phyloP scores from a whole-genome alignment of 108 stramenopile species.

The Cyclotella cryptica region DNA sequence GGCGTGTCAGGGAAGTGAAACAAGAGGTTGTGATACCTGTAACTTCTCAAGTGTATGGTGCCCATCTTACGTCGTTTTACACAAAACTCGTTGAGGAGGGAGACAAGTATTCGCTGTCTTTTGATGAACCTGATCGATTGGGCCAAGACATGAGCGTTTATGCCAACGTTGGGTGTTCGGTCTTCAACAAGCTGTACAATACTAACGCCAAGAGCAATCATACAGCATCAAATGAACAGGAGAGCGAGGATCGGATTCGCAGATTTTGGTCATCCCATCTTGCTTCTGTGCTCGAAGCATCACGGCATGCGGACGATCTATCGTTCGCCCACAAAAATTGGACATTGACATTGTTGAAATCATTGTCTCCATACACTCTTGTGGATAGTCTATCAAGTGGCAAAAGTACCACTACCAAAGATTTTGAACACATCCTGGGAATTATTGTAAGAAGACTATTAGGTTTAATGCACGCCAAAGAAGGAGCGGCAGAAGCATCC shows the following conservation, averaged over 20 bases:
- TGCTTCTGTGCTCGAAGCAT: conserved; percentile 50
- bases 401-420: not conserved
- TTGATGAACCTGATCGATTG: conserved; percentile 26
- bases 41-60: conserved; percentile 11
- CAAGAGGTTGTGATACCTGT: conserved; percentile 4
- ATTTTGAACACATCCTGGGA: conserved; percentile 41
- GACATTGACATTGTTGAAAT: conserved; percentile 32
- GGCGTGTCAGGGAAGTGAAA: conserved; percentile 5
- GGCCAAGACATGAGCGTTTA: conserved; percentile 47
- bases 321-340: conserved; percentile 42
- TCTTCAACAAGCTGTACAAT: conserved; percentile 32
- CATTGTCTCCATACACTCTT: conserved; percentile 44
- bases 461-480: conserved; percentile 32
- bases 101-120: conserved; percentile 19
- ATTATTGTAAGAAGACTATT: conserved; percentile 42
- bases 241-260: conserved; percentile 25
- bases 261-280: conserved; percentile 50
- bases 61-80: conserved; percentile 31
- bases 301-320: conserved; percentile 40
- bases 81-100: conserved; percentile 27
- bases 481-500: not conserved
- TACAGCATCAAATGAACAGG: conserved; percentile 11
- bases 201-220: conserved; percentile 12
- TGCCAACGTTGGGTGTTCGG: conserved; percentile 38
- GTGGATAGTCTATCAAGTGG: conserved; percentile 20